phyloP scores from a whole-genome alignment of 768 basidiomycete species.

The Heimioporus sp. region DNA sequence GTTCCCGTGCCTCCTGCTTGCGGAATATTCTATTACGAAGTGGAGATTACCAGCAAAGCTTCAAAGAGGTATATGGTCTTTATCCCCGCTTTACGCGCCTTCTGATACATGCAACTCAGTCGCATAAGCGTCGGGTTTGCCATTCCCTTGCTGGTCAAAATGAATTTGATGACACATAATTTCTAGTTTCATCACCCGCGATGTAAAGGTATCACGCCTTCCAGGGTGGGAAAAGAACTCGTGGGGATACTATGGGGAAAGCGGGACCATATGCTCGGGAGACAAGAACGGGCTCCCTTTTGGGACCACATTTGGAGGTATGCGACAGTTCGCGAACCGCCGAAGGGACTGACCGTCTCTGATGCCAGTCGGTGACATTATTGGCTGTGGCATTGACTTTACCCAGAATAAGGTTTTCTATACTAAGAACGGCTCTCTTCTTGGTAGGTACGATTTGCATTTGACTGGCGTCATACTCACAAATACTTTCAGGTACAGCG shows the following conservation, averaged over 20 bases:
- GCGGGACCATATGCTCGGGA: conserved; percentile 73
- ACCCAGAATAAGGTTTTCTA: conserved; percentile 78
- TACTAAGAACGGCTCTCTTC: conserved; percentile 79
- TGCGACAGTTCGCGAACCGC: conserved; percentile 1
- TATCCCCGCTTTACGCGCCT: conserved; percentile 2
- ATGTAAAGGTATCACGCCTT: conserved; percentile 67
- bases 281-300: conserved; percentile 71
- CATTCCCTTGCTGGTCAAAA: not conserved
- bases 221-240: conserved; percentile 86
- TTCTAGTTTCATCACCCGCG: conserved; percentile 61
- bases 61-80: conserved; percentile 62
- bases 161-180: conserved; percentile 11
- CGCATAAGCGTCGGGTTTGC: conserved; percentile 81
- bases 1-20: conserved; percentile 79
- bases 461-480: conserved; percentile 8
- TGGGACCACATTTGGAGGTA: conserved; percentile 81
- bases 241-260: conserved; percentile 94
- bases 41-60: conserved; percentile 77
- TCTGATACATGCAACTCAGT: conserved; percentile 36
- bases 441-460: conserved; percentile 43
- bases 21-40: conserved; percentile 95
- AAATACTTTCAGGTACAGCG: conserved; percentile 47
- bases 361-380: conserved; percentile 69
- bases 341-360: conserved; percentile 4
- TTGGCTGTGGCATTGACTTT: conserved; percentile 95